Evolutionary conservation across 208 protist genomes (phyloP).

Genomic region (Trypanosoma brucei): DNA sequence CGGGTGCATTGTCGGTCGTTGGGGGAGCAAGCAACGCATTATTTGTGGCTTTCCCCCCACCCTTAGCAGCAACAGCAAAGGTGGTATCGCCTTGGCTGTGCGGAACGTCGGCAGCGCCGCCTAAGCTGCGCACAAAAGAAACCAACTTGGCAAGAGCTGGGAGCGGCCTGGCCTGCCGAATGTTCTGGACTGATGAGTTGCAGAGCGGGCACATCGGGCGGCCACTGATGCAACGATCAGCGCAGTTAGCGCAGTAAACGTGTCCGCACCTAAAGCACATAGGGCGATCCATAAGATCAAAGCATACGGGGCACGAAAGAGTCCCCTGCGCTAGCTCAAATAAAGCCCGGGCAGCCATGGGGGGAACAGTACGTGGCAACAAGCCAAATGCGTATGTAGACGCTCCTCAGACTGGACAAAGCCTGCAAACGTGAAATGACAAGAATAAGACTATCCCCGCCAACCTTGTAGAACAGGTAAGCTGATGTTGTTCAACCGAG

Average conservation of each 20-base stretch:
- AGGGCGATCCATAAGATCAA: slow-evolving; percentile 50
- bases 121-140: slow-evolving; percentile 33
- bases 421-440: too few species aligned
- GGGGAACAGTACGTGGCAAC: not conserved
- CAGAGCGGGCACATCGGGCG: slow-evolving; percentile 72
- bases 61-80: not conserved
- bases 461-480: too few species aligned
- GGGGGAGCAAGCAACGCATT: too few species aligned
- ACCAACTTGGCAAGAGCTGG: slow-evolving; percentile 28
- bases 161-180: slow-evolving; percentile 29
- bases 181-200: slow-evolving; percentile 37
- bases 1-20: too few species aligned
- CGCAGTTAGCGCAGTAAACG: slow-evolving; percentile 61
- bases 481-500: too few species aligned
- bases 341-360: slow-evolving; percentile 20
- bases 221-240: slow-evolving; percentile 33
- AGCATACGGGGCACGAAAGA: slow-evolving; percentile 59
- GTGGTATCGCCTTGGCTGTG: not conserved
- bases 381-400: too few species aligned
- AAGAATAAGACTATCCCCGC: too few species aligned
- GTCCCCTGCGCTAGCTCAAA: slow-evolving; percentile 34
- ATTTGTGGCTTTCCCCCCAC: too few species aligned
- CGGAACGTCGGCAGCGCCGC: slow-evolving; percentile 24
- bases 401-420: too few species aligned
- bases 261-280: slow-evolving; percentile 60